These are phyloP conservation scores for Cladosporium phlei DNA, from an alignment of 2,329 filamentous ascomycete genomes.

Conservation along the genomic window DNA sequence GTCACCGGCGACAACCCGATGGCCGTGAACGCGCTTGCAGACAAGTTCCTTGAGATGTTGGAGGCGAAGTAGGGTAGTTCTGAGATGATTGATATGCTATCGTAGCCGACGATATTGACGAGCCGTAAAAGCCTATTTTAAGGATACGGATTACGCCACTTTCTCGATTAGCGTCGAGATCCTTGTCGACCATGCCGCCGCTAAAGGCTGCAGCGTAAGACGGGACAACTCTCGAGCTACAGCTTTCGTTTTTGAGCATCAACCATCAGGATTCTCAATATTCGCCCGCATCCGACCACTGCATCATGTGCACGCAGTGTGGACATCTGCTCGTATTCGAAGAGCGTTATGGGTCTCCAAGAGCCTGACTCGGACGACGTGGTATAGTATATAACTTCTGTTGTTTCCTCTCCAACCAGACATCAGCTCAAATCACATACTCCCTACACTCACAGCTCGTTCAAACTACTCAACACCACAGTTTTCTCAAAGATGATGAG, in stretches of 20 bases:
- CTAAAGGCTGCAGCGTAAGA: background rate
- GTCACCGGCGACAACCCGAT: background rate
- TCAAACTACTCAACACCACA: background rate
- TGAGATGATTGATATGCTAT: too few relatives aligned
- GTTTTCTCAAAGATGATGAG: background rate
- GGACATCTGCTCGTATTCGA: constrained; percentile 4
- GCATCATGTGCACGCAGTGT: background rate
- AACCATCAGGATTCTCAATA: background rate
- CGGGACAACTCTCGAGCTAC: too few relatives aligned
- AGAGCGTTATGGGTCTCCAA: background rate
- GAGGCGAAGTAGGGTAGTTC: constrained; percentile 4
- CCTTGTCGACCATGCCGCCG: background rate
- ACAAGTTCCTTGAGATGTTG: constrained; percentile 2
- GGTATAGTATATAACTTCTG: background rate
- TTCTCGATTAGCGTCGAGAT: background rate
- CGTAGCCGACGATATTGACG: too few relatives aligned
- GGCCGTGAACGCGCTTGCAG: background rate
- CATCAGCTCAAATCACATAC: background rate
- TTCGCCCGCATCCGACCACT: background rate
- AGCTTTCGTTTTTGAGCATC: background rate
- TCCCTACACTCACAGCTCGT: background rate
- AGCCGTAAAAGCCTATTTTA: too few relatives aligned
- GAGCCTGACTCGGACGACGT: background rate
- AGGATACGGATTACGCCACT: too few relatives aligned
- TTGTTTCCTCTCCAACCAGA: background rate